These are phyloP conservation scores for Malassezia japonica DNA, from an alignment of 1,284 basidiomycete species.

Conservation along the genomic window DNA sequence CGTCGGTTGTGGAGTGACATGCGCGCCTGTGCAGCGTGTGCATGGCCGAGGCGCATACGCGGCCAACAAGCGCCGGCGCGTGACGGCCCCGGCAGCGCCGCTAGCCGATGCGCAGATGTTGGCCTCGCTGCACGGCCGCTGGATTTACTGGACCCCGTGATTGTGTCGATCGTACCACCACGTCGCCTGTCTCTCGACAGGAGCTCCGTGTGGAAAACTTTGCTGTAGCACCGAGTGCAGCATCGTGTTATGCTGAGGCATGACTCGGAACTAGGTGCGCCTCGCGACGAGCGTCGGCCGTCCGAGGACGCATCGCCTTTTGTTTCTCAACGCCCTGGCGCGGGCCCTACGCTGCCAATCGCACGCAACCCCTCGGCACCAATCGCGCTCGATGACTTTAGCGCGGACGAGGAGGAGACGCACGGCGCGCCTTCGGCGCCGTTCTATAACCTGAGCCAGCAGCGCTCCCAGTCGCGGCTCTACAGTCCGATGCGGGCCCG, in stretches of 20 bases:
- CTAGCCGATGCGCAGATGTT: too few species aligned
- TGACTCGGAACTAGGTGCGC: not conserved
- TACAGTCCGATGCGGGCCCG: constrained; percentile 2
- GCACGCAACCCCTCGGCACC: not conserved
- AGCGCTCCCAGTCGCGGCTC: constrained; percentile 8
- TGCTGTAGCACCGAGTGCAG: not conserved
- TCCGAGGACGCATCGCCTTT: not conserved
- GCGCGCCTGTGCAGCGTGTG: too few species aligned
- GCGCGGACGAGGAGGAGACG: not conserved
- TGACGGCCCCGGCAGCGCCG: too few species aligned
- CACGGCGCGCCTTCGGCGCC: not conserved
- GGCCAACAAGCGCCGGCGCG: too few species aligned
- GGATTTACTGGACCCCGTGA: too few species aligned
- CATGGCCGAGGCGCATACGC: too few species aligned
- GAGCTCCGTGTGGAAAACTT: too few species aligned
- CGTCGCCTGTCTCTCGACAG: too few species aligned
- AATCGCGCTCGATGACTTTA: not conserved
- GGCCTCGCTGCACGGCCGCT: too few species aligned
- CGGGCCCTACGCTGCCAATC: not conserved
- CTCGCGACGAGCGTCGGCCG: not conserved
- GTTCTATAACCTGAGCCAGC: not conserved
- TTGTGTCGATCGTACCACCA: too few species aligned
- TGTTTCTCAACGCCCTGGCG: too few species aligned
- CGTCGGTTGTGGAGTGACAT: too few species aligned
- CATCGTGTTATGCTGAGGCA: constrained; percentile 1